Conservation (phyloP, 768 basidiomycete genomes). For the Leccinum longicurvipes region DNA sequence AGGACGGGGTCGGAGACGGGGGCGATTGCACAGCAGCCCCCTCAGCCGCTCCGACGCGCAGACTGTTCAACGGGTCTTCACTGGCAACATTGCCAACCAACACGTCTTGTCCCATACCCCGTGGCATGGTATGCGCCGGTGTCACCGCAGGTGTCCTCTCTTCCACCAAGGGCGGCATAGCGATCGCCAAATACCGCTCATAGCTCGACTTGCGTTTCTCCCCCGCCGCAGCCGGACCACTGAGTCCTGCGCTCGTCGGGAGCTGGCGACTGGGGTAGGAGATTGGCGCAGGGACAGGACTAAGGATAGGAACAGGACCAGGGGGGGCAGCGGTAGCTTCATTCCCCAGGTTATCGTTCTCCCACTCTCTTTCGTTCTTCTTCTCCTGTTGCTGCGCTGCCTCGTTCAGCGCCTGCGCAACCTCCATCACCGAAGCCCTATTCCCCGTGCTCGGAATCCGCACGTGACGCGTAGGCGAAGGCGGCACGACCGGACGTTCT, state of each 20-base stretch:
- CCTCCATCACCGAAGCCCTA: slow-evolving; percentile 74
- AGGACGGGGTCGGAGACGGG: background rate
- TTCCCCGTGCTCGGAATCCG: slow-evolving; percentile 69
- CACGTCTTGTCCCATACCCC: slow-evolving; percentile 15
- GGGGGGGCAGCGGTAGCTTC: background rate
- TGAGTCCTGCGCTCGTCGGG: slow-evolving; percentile 11
- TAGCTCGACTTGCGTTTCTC: slow-evolving; percentile 67
- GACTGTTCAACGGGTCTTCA: slow-evolving; percentile 12
- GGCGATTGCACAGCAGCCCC: background rate
- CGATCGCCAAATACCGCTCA: slow-evolving; percentile 61
- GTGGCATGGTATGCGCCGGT: slow-evolving; percentile 52
- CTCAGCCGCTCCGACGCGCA: slow-evolving; percentile 1
- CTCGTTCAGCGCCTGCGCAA: slow-evolving; percentile 59
- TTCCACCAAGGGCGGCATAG: slow-evolving; percentile 65
- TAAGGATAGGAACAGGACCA: background rate
- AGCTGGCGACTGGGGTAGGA: slow-evolving; percentile 9
- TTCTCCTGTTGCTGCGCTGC: slow-evolving; percentile 17
- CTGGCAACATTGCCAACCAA: slow-evolving; percentile 4
- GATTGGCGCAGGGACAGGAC: background rate
- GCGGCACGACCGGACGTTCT: slow-evolving; percentile 13
- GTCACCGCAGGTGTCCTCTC: slow-evolving; percentile 58
- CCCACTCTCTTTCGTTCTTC: background rate
- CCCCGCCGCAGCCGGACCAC: slow-evolving; percentile 27
- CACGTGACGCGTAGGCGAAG: slow-evolving; percentile 41
- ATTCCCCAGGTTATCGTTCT: background rate